phyloP scores from a whole-genome alignment of 139 green algal species.

The Coccomyxa sp. region DNA sequence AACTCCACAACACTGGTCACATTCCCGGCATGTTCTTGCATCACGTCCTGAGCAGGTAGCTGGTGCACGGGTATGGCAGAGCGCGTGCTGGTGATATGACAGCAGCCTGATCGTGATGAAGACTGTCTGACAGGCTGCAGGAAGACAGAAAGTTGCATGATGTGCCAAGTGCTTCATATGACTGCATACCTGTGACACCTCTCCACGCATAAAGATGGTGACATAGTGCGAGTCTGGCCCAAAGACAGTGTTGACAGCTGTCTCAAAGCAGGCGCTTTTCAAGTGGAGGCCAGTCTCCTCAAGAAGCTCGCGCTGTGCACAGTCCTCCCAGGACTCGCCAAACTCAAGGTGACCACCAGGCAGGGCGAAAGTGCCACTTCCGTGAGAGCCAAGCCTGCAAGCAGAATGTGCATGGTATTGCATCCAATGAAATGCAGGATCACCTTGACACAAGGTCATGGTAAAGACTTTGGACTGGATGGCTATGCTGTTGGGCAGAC shows the following conservation, averaged over 20 bases:
- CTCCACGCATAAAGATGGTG: constrained; percentile 44
- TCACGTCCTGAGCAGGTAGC: no score
- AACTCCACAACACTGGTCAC: no score
- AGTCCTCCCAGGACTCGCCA: constrained; percentile 44
- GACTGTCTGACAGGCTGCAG: no score
- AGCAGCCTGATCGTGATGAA: no score
- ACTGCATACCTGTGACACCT: background rate
- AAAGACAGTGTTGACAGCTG: constrained; percentile 33
- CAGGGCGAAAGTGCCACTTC: constrained; percentile 41
- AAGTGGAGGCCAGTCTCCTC: constrained; percentile 42
- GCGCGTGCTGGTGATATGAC: no score
- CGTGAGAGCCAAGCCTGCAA: constrained; percentile 19
- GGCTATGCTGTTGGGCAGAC: background rate
- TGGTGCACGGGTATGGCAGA: no score
- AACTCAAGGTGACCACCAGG: constrained; percentile 60
- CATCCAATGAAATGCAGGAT: no score
- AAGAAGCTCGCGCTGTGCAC: constrained; percentile 39
- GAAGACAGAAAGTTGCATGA: no score
- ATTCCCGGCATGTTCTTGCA: no score
- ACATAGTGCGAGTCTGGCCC: constrained; percentile 42
- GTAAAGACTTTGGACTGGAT: background rate
- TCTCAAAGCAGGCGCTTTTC: constrained; percentile 10
- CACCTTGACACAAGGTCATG: no score
- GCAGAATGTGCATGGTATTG: background rate
- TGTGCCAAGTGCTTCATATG: background rate